These are phyloP conservation scores for Solanum phureja DNA, from an alignment of 257 asterid species.

Conservation along the genomic window DNA sequence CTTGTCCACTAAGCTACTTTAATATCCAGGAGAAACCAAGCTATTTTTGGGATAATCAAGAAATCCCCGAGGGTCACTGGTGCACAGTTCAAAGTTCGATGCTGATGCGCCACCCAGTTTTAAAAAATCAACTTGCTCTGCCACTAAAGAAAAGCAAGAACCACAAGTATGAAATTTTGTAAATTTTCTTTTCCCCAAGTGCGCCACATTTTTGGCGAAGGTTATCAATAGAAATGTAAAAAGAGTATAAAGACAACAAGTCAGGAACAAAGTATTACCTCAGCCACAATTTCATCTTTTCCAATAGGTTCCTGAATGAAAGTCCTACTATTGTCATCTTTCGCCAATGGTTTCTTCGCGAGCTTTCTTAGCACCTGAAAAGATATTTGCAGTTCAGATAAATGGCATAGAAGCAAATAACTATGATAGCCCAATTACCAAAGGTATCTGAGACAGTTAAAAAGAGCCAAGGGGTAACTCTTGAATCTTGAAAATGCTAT, in stretches of 20 bases:
- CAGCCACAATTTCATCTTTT: conserved; percentile 71
- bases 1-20: neutral
- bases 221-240: neutral
- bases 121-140: neutral
- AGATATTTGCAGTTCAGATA: neutral
- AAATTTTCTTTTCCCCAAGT: neutral
- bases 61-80: neutral
- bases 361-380: conserved; percentile 61
- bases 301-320: conserved; percentile 59
- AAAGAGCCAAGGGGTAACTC: neutral
- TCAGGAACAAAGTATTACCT: conserved; percentile 31
- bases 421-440: neutral
- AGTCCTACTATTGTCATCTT: conserved; percentile 40
- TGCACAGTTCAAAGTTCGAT: neutral
- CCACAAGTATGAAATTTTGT: neutral
- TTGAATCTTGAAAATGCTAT: neutral
- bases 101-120: neutral
- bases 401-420: neutral
- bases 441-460: neutral
- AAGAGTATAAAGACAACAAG: neutral
- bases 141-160: neutral
- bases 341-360: conserved; percentile 16
- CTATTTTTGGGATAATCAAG: neutral
- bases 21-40: neutral
- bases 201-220: neutral